Evolutionary conservation across 1,284 basidiomycete genomes (phyloP).

Genomic region (Coniferiporia sulphurascens): DNA sequence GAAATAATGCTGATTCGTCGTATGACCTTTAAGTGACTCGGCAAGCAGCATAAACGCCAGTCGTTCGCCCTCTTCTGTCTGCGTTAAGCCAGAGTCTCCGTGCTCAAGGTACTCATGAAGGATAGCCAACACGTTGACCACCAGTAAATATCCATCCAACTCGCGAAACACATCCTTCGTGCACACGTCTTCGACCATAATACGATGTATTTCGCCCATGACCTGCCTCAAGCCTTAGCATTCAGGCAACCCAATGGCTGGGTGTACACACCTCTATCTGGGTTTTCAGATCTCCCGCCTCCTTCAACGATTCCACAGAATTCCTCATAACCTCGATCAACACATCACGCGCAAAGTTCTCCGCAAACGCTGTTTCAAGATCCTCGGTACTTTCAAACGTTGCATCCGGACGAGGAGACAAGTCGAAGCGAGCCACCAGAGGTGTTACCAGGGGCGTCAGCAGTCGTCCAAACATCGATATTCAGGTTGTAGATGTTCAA

Average conservation of each 20-base stretch:
- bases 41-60: conserved; percentile 58
- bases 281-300: conserved; percentile 39
- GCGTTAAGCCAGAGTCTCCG: conserved; percentile 33
- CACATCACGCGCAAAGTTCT: conserved; percentile 69
- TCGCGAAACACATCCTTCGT: conserved; percentile 75
- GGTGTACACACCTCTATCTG: conserved; percentile 46
- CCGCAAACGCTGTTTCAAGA: conserved; percentile 47
- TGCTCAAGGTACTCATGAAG: conserved; percentile 33
- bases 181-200: conserved; percentile 51
- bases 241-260: background rate
- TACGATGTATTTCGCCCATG: conserved; percentile 54
- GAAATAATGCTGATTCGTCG: conserved; percentile 59
- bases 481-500: background rate
- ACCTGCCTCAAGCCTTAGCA: conserved; percentile 34
- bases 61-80: conserved; percentile 47
- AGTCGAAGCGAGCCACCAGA: conserved; percentile 44
- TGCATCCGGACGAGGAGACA: conserved; percentile 28
- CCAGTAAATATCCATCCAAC: conserved; percentile 69
- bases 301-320: conserved; percentile 60
- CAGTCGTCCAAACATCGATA: conserved; percentile 44
- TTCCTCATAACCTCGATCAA: conserved; percentile 66
- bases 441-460: conserved; percentile 51
- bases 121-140: conserved; percentile 66
- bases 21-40: conserved; percentile 54
- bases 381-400: conserved; percentile 28